Evolutionary conservation across 306 rosid genomes (phyloP).

Genomic region (Fragaria nilgerrensis): DNA sequence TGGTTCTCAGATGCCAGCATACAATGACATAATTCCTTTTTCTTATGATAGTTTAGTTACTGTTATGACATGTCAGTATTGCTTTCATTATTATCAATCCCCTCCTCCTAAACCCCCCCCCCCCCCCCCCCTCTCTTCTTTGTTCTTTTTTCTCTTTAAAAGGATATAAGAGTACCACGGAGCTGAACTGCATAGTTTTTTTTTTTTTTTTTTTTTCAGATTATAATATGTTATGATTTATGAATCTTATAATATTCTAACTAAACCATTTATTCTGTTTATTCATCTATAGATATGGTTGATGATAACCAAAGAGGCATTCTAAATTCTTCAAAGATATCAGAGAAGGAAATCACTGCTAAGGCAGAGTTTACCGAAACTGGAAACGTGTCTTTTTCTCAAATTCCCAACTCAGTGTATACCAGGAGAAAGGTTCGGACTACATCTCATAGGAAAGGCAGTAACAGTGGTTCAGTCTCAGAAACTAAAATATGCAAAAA

Average conservation of each 20-base stretch:
- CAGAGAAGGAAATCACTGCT: slow-evolving; percentile 33
- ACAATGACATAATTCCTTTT: background rate
- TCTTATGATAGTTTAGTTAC: background rate
- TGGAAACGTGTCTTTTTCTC: slow-evolving; percentile 29
- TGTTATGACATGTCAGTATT: background rate
- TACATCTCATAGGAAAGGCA: slow-evolving; percentile 29
- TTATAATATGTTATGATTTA: slow-evolving; percentile 1
- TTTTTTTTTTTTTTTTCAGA: background rate
- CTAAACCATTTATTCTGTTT: slow-evolving; percentile 30
- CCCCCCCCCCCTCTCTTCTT: background rate
- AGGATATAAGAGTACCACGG: slow-evolving; percentile 4
- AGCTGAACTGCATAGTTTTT: background rate
- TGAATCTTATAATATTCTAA: slow-evolving; percentile 14
- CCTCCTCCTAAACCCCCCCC: no score
- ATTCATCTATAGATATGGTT: slow-evolving; percentile 32
- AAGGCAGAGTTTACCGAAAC: slow-evolving; percentile 33
- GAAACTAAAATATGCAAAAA: slow-evolving; percentile 35
- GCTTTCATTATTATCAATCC: background rate
- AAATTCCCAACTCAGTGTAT: slow-evolving; percentile 46
- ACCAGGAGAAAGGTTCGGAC: slow-evolving; percentile 45
- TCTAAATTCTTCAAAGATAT: slow-evolving; percentile 29
- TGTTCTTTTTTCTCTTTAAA: background rate
- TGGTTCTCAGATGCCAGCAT: slow-evolving; percentile 15
- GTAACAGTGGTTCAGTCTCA: slow-evolving; percentile 20
- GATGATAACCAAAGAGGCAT: slow-evolving; percentile 24